Evolutionary conservation across 2,329 filamentous ascomycete genomes (phyloP).

Genomic region (Simplicillium aogashimaense): DNA sequence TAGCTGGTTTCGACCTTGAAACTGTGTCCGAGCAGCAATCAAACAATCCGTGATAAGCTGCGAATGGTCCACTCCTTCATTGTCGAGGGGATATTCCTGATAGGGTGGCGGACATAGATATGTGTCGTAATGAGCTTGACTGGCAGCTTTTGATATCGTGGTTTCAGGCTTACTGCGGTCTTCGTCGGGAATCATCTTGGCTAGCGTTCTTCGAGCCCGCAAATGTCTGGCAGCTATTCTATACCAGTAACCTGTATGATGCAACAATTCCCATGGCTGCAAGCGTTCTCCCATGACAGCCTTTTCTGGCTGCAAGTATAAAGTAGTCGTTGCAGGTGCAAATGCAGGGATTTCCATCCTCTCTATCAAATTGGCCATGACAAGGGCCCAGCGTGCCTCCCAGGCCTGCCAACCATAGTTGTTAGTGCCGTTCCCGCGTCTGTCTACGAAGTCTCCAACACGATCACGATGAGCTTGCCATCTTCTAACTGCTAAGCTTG

Average conservation of each 20-base stretch:
- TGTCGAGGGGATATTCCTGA: slow-evolving; percentile 44
- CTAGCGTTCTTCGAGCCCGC: slow-evolving; percentile 40
- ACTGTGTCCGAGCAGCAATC: slow-evolving; percentile 40
- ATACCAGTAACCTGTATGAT: slow-evolving; percentile 61
- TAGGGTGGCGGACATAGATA: slow-evolving; percentile 57
- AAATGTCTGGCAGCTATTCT: slow-evolving; percentile 49
- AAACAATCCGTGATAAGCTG: slow-evolving; percentile 44
- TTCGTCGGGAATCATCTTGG: slow-evolving; percentile 48
- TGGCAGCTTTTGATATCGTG: slow-evolving; percentile 34
- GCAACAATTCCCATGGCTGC: slow-evolving; percentile 53
- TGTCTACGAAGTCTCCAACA: slow-evolving; percentile 68
- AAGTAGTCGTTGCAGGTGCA: slow-evolving; percentile 26
- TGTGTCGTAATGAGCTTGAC: slow-evolving; percentile 50
- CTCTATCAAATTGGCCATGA: slow-evolving; percentile 53
- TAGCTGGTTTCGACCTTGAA: slow-evolving; percentile 40
- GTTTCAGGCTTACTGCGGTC: slow-evolving; percentile 41
- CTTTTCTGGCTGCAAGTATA: slow-evolving; percentile 51
- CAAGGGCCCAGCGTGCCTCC: slow-evolving; percentile 63
- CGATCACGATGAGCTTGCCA: slow-evolving; percentile 72
- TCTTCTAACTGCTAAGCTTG: slow-evolving; percentile 67
- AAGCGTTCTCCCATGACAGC: slow-evolving; percentile 45
- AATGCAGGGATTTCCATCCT: slow-evolving; percentile 42
- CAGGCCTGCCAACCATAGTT: slow-evolving; percentile 94
- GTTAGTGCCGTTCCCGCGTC: slow-evolving; percentile 71
- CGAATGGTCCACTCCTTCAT: slow-evolving; percentile 43